A percentile compares a stretch with the other conserved stretches of the same genome.
These are phyloP conservation scores for Neocatenulostroma microsporum DNA, from an alignment of 2,329 filamentous ascomycete species.

Conservation along the genomic window DNA sequence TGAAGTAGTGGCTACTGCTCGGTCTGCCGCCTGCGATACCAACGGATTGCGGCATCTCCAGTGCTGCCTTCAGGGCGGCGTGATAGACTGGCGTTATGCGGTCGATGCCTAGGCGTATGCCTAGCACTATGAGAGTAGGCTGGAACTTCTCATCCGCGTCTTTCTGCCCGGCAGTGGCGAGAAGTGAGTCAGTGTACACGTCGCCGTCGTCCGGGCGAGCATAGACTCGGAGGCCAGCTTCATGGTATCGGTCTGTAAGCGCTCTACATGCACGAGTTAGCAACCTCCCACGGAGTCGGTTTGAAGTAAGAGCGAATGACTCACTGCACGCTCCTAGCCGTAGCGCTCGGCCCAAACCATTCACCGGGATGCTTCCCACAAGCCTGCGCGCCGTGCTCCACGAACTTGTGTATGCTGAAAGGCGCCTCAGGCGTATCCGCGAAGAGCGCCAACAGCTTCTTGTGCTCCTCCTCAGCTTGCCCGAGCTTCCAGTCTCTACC, in stretches of 20 bases:
- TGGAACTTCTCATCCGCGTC: slow-evolving; percentile 59
- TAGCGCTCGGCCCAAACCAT: slow-evolving; percentile 98
- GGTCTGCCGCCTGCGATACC: slow-evolving; percentile 93
- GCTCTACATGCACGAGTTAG: slow-evolving; percentile 47
- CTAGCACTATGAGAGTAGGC: slow-evolving; percentile 81
- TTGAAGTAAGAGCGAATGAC: slow-evolving; percentile 26
- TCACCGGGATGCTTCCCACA: slow-evolving; percentile 94
- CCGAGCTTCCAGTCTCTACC: slow-evolving; percentile 80
- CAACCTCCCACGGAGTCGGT: too few relatives aligned
- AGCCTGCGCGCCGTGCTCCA: slow-evolving; percentile 72
- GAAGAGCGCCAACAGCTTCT: slow-evolving; percentile 68
- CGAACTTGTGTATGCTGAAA: slow-evolving; percentile 93
- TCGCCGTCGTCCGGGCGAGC: slow-evolving; percentile 84
- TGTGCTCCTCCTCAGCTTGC: slow-evolving; percentile 51
- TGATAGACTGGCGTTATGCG: slow-evolving; percentile 92
- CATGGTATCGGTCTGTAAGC: slow-evolving; percentile 57
- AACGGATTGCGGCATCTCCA: slow-evolving; percentile 87
- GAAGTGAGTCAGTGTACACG: slow-evolving; percentile 84
- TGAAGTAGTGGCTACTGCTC: slow-evolving; percentile 75
- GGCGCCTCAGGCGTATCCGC: slow-evolving; percentile 79
- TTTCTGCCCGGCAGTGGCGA: slow-evolving; percentile 58
- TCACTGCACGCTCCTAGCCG: slow-evolving; percentile 87
- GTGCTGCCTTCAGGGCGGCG: slow-evolving; percentile 75
- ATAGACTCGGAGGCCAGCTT: slow-evolving; percentile 67
- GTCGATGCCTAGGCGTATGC: slow-evolving; percentile 84